Evolutionary conservation across 2,329 filamentous ascomycete species (phyloP).

Genomic region (Scedosporium minutisporum): DNA sequence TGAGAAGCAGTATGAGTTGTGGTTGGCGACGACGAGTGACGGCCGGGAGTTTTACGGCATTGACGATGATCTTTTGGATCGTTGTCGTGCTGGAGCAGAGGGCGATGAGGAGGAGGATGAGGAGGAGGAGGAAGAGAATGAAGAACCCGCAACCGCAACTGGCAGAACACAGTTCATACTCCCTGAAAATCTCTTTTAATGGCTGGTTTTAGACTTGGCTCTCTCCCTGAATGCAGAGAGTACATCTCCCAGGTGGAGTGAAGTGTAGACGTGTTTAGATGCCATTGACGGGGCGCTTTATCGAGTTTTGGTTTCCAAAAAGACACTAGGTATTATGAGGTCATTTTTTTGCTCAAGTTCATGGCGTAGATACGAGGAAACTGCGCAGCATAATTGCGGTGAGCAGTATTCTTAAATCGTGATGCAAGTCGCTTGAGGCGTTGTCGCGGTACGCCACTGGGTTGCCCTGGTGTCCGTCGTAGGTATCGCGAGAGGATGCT

Average conservation of each 20-base stretch:
- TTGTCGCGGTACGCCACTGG: not conserved
- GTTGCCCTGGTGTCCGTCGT: not conserved
- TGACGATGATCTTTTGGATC: conserved; percentile 4
- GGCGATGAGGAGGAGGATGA: not conserved
- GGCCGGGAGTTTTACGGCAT: not conserved
- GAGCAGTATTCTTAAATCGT: not conserved
- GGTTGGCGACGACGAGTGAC: not conserved
- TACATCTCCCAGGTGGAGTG: no score
- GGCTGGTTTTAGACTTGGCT: not conserved
- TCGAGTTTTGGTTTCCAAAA: no score
- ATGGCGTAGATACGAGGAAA: no score
- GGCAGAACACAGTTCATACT: no score
- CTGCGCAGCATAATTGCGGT: not conserved
- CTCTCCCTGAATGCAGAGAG: no score
- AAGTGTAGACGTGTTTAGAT: no score
- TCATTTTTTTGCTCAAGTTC: no score
- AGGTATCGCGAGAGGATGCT: not conserved
- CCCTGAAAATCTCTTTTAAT: not conserved
- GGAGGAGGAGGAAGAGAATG: not conserved
- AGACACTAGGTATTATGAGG: no score
- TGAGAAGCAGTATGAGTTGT: not conserved
- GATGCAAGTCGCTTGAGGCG: not conserved
- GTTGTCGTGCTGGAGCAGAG: not conserved
- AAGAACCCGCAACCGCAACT: not conserved
- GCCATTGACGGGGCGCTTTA: no score